Conservation (phyloP, 139 green algal species). For the Axilococcus clingmanii region DNA sequence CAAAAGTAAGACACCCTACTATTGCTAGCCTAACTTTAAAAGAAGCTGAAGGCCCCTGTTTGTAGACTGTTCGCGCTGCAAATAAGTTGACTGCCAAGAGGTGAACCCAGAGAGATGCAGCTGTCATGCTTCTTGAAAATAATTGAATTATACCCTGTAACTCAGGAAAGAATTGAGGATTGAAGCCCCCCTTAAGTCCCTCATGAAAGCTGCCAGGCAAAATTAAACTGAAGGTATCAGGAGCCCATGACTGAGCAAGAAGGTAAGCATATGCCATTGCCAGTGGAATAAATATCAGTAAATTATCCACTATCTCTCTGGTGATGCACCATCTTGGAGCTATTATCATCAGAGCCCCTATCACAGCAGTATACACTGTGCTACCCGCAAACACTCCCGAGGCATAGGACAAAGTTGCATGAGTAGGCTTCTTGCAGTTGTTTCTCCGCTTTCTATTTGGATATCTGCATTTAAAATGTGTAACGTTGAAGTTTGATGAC, state of each 20-base stretch:
- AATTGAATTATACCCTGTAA: constrained; percentile 46
- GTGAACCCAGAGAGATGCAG: constrained; percentile 54
- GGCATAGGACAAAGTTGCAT: too few relatives aligned
- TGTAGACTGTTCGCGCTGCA: constrained; percentile 25
- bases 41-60: constrained; percentile 16
- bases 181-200: constrained; percentile 49
- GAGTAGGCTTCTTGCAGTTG: too few relatives aligned
- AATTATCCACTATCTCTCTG: neutral
- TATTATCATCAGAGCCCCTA: neutral
- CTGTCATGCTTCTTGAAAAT: constrained; percentile 44
- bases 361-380: neutral
- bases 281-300: constrained; percentile 28
- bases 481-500: too few relatives aligned
- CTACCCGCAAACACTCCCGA: neutral
- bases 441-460: too few relatives aligned
- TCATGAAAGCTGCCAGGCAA: constrained; percentile 51
- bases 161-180: constrained; percentile 62
- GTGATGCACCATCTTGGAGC: neutral
- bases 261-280: constrained; percentile 40
- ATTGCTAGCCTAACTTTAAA: constrained; percentile 27
- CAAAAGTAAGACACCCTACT: constrained; percentile 31
- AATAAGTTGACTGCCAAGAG: constrained; percentile 61
- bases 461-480: too few relatives aligned
- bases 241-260: constrained; percentile 42
- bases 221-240: constrained; percentile 57